Conservation (phyloP, 1,284 basidiomycete species). For the Heimioporus retisporus region DNA sequence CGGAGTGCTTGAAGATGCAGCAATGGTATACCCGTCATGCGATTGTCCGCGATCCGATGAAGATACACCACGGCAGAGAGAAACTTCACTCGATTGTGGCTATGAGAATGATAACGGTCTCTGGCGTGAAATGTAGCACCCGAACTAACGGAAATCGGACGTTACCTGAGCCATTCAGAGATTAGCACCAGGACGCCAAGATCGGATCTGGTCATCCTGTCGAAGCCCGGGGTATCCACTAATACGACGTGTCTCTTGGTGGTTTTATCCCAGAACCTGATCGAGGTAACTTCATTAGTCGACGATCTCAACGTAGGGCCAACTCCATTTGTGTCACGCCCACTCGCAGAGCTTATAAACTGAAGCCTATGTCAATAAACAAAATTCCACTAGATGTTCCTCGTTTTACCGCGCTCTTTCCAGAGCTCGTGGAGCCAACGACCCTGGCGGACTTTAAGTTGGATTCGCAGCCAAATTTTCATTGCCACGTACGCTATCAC, state of each 20-base stretch:
- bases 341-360: conserved; percentile 38
- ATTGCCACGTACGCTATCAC: conserved; percentile 32
- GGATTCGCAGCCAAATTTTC: neutral
- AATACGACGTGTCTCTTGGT: conserved; percentile 19
- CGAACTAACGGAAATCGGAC: too few relatives aligned
- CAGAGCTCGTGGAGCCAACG: conserved; percentile 36
- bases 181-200: conserved; percentile 34
- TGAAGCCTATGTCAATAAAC: conserved; percentile 11
- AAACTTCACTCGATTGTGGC: conserved; percentile 41
- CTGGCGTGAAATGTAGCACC: neutral
- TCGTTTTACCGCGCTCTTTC: conserved; percentile 34
- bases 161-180: conserved; percentile 37
- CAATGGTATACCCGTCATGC: conserved; percentile 52
- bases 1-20: conserved; percentile 46
- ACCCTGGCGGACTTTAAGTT: conserved; percentile 19
- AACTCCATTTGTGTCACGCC: conserved; percentile 9
- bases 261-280: conserved; percentile 19
- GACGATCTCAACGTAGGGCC: conserved; percentile 25
- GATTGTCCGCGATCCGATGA: conserved; percentile 59
- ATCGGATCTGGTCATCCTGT: conserved; percentile 29
- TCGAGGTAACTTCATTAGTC: conserved; percentile 23
- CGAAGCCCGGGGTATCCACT: conserved; percentile 34
- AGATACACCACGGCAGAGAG: conserved; percentile 60
- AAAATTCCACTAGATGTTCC: neutral
- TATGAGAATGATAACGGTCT: conserved; percentile 20